phyloP scores from a whole-genome alignment of 371 early-diverging fungal species.

The Massospora cicadina region DNA sequence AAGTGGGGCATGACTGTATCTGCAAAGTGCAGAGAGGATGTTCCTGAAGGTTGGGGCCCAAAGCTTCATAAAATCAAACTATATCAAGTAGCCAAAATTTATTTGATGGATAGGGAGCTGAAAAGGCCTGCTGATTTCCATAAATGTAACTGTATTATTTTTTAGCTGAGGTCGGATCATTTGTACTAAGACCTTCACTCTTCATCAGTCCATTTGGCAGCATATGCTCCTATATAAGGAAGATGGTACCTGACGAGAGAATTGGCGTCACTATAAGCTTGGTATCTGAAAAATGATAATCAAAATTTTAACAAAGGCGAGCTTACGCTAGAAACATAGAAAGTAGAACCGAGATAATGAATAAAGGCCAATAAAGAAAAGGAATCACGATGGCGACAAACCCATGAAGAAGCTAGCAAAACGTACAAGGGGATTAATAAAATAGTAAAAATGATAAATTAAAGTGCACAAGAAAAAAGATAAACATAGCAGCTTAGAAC shows the following conservation, averaged over 20 bases:
- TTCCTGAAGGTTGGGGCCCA: no score
- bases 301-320: background rate
- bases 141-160: background rate
- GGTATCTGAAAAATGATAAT: slow-evolving; percentile 21
- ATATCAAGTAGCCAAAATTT: no score
- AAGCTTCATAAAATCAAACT: no score
- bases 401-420: slow-evolving; percentile 7
- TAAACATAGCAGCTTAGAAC: no score
- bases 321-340: slow-evolving; percentile 5
- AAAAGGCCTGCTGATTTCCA: no score
- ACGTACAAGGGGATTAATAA: background rate
- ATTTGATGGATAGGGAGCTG: no score
- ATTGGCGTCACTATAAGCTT: slow-evolving; percentile 41
- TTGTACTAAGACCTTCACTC: slow-evolving; percentile 21
- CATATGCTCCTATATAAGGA: slow-evolving; percentile 36
- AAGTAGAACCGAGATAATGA: slow-evolving; percentile 17
- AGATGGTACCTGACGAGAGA: slow-evolving; percentile 35
- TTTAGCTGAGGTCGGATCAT: background rate
- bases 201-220: slow-evolving; percentile 37
- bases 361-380: slow-evolving; percentile 36
- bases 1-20: no score
- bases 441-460: background rate
- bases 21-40: no score
- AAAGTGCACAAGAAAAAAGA: background rate
- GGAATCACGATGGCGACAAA: slow-evolving; percentile 24